Conservation (phyloP, 495 filamentous ascomycete species). For the Glutinoglossum americanum region DNA sequence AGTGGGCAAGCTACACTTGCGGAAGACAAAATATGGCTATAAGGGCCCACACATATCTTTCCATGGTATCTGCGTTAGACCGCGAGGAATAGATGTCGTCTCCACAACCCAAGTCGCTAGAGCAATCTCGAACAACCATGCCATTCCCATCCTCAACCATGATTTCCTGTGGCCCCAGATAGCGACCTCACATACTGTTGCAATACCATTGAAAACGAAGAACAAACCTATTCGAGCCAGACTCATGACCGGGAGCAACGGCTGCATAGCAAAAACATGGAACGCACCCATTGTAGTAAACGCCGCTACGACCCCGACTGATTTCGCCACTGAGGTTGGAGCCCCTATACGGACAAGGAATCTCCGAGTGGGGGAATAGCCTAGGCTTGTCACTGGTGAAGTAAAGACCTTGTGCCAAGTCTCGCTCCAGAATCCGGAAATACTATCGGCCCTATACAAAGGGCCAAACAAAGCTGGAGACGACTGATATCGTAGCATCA, state of each 20-base stretch:
- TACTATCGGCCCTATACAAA: conserved; percentile 16
- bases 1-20: too few species aligned
- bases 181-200: conserved; percentile 14
- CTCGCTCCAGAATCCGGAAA: conserved; percentile 18
- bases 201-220: conserved; percentile 17
- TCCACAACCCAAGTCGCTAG: conserved; percentile 16
- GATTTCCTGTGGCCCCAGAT: conserved; percentile 19
- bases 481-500: conserved; percentile 16
- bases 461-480: conserved; percentile 18
- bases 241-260: conserved; percentile 12
- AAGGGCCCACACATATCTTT: conserved; percentile 10
- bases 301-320: conserved; percentile 14
- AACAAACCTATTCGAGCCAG: conserved; percentile 14
- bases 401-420: conserved; percentile 22
- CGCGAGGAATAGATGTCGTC: conserved; percentile 15
- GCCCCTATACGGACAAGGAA: conserved; percentile 12
- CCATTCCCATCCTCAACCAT: conserved; percentile 13
- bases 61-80: conserved; percentile 14
- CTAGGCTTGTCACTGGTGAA: conserved; percentile 15
- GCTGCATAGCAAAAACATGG: conserved; percentile 16
- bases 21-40: too few species aligned
- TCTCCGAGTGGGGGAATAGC: conserved; percentile 13
- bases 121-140: conserved; percentile 16
- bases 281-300: conserved; percentile 19
- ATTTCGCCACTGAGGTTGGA: conserved; percentile 11